Conservation (phyloP, 73 alveolate genomes). For the Symbiodinium natans region DNA sequence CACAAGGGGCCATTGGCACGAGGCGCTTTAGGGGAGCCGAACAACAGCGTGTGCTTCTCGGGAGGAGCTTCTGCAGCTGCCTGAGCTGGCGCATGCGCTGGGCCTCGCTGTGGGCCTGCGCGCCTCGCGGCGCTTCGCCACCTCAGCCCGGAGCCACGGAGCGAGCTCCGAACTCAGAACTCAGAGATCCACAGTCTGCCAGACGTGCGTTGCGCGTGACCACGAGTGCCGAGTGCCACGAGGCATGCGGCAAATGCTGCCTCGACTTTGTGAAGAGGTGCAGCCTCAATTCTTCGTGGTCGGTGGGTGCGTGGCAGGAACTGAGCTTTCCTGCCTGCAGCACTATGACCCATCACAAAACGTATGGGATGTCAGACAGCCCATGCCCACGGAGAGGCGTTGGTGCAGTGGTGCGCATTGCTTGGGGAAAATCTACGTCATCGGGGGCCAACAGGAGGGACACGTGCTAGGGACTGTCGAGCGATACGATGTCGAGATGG, state of each 20-base stretch:
- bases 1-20: background rate
- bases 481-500: slow-evolving; percentile 45
- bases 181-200: background rate
- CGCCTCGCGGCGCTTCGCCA: slow-evolving; percentile 49
- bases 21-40: background rate
- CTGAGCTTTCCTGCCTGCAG: slow-evolving; percentile 43
- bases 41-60: too few species aligned
- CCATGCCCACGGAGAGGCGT: slow-evolving; percentile 84
- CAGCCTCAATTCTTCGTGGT: slow-evolving; percentile 28
- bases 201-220: background rate
- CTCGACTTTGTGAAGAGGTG: slow-evolving; percentile 4
- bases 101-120: slow-evolving; percentile 31
- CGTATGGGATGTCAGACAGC: slow-evolving; percentile 37
- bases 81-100: slow-evolving; percentile 43
- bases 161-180: background rate
- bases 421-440: slow-evolving; percentile 34
- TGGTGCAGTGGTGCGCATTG: slow-evolving; percentile 67
- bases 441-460: slow-evolving; percentile 86
- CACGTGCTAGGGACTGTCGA: slow-evolving; percentile 40
- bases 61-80: background rate
- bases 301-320: slow-evolving; percentile 67
- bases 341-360: background rate
- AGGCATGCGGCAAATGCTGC: slow-evolving; percentile 18
- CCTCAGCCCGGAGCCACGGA: slow-evolving; percentile 25
- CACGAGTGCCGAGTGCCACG: background rate